A percentile compares a stretch with the other conserved stretches of the same genome.
phyloP scores from a whole-genome alignment of 805 yeast genomes.

The Yarrowia bubula region DNA sequence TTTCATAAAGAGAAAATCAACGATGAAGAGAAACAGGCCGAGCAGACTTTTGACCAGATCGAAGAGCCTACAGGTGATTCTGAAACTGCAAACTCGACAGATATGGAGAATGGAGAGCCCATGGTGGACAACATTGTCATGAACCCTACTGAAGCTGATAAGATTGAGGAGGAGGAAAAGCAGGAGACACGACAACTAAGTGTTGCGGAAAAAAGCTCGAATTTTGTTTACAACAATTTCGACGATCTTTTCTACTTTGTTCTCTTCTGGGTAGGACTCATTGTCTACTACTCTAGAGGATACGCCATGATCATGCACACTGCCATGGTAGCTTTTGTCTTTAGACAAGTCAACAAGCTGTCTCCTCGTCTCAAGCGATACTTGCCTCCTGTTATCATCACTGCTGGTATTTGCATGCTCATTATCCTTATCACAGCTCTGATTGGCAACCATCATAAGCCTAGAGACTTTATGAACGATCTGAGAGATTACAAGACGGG shows the following conservation, averaged over 20 bases:
- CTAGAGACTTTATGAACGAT: conserved; percentile 43
- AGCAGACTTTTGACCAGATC: background rate
- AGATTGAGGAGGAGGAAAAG: background rate
- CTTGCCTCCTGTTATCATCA: conserved; percentile 69
- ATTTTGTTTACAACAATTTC: conserved; percentile 41
- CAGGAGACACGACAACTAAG: background rate
- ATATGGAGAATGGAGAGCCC: background rate
- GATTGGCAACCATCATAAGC: conserved; percentile 50
- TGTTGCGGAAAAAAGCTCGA: background rate
- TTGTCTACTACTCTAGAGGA: conserved; percentile 57
- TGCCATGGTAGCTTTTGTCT: conserved; percentile 57
- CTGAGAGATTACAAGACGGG: conserved; percentile 66
- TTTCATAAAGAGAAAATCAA: background rate
- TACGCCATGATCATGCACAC: conserved; percentile 63
- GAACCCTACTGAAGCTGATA: conserved; percentile 6
- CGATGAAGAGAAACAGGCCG: background rate
- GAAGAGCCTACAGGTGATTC: background rate
- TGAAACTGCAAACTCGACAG: background rate
- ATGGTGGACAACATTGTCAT: conserved; percentile 4
- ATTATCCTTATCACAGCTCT: conserved; percentile 59
- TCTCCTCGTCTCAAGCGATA: conserved; percentile 51
- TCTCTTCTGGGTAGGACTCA: conserved; percentile 55
- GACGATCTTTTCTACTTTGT: conserved; percentile 54
- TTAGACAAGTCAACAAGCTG: conserved; percentile 48
- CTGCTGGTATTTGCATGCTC: conserved; percentile 62